Evolutionary conservation across 805 yeast genomes (phyloP).

Genomic region (Lachancea dasiensis): DNA sequence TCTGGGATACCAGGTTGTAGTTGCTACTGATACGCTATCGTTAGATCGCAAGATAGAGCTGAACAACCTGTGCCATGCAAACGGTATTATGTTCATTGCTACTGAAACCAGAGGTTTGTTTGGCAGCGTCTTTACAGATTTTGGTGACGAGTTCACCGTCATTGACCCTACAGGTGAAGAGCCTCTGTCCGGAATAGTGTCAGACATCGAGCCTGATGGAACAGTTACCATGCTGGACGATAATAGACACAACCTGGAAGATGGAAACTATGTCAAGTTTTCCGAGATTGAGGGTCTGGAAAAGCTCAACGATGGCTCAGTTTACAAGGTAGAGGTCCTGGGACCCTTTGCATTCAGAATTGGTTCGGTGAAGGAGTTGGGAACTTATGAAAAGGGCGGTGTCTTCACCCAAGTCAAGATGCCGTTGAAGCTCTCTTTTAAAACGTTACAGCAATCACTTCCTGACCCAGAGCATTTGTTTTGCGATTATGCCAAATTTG

Average conservation of each 20-base stretch:
- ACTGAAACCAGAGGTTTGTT: conserved; percentile 84
- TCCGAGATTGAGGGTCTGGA: conserved; percentile 79
- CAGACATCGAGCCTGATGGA: conserved; percentile 83
- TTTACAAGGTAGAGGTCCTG: conserved; percentile 71
- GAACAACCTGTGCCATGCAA: conserved; percentile 66
- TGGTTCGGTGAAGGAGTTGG: conserved; percentile 47
- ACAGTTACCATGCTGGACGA: conserved; percentile 92
- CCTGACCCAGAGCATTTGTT: conserved; percentile 68
- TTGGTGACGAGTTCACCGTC: conserved; percentile 75
- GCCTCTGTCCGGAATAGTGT: conserved; percentile 77
- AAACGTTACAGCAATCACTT: conserved; percentile 59
- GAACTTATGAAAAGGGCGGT: conserved; percentile 76
- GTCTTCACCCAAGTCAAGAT: conserved; percentile 87
- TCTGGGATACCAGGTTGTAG: conserved; percentile 63
- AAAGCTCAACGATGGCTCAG: conserved; percentile 63
- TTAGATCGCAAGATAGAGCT: conserved; percentile 70
- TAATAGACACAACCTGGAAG: conserved; percentile 87
- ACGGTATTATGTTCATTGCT: conserved; percentile 71
- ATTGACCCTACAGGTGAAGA: conserved; percentile 91
- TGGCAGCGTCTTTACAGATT: conserved; percentile 84
- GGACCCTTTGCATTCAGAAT: conserved; percentile 95
- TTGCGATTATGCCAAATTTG: conserved; percentile 92
- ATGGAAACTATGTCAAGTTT: conserved; percentile 84
- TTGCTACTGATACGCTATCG: conserved; percentile 66
- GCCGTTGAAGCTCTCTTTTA: conserved; percentile 59